Conservation (phyloP, 2,329 filamentous ascomycete species). For the Nemania sp. region DNA sequence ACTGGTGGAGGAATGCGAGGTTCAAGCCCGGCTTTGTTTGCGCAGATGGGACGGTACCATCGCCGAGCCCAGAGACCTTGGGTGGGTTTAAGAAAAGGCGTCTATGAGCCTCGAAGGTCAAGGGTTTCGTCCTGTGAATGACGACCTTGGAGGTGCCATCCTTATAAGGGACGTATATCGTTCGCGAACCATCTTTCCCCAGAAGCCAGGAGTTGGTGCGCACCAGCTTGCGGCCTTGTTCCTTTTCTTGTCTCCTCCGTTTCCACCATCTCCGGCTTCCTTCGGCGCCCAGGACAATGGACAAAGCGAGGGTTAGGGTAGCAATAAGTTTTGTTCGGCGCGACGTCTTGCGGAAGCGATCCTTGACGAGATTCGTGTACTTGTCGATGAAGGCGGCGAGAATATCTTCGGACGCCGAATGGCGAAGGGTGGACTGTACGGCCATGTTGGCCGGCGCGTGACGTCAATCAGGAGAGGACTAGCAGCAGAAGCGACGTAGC, state of each 20-base stretch:
- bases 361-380: conserved; percentile 65
- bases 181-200: conserved; percentile 94
- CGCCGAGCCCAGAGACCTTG: conserved; percentile 79
- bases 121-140: conserved; percentile 88
- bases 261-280: conserved; percentile 84
- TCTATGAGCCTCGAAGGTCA: conserved; percentile 96
- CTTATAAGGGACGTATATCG: conserved; percentile 94
- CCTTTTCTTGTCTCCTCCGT: conserved; percentile 78
- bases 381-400: conserved; percentile 73
- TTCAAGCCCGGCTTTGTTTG: conserved; percentile 96
- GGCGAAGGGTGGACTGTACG: conserved; percentile 84
- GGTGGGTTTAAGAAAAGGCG: conserved; percentile 93
- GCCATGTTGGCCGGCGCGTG: conserved; percentile 71
- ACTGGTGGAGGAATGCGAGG: conserved; percentile 95
- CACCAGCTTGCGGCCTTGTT: conserved; percentile 83
- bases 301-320: conserved; percentile 78
- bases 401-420: conserved; percentile 73
- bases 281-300: conserved; percentile 83
- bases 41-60: conserved; percentile 82
- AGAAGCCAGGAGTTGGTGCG: conserved; percentile 92
- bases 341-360: conserved; percentile 72
- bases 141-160: conserved; percentile 89
- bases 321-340: conserved; percentile 79
- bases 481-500: conserved; percentile 35
- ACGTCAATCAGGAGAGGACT: conserved; percentile 39